Base-by-base conservation (phyloP, 208 protist species). In the Acanthamoeba culbertsoni region DNA sequence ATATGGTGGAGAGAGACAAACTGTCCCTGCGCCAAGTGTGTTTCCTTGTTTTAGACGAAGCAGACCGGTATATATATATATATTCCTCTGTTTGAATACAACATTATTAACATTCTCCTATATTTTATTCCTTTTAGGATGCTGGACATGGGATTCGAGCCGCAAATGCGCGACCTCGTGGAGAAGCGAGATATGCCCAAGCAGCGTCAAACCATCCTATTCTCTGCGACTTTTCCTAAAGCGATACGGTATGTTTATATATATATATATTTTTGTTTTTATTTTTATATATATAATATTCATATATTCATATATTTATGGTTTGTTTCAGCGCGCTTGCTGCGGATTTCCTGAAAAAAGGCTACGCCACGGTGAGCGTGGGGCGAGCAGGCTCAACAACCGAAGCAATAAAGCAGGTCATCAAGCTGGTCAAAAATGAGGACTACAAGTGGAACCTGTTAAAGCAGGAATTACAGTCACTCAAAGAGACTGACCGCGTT, bases 71-170 rank as follows among this genome's bases (percentile, higher is more conserved):
- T 8, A 8, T 55, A 8, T 55, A 23, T 68, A n/a, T n/a, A n/a
- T n/a, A n/a, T n/a, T n/a, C n/a, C n/a, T n/a, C n/a, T n/a, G n/a
- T n/a, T n/a, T n/a, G n/a, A n/a, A n/a, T n/a, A n/a, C n/a, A n/a
- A n/a, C n/a, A n/a, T n/a, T n/a, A n/a, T n/a, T n/a, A n/a, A n/a
- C n/a, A n/a, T n/a, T n/a, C n/a, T n/a, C n/a, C n/a, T n/a, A n/a
- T n/a, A n/a, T n/a, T n/a, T n/a, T n/a, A n/a, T n/a, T n/a, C n/a
- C n/a, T n/a, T n/a, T n/a, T 42, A 97, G 99, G 82, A 99, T 99
- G 98, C 97, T 99, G 7, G 99, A 99, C 92, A 99, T 99, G 96
- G 99, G 99, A 86, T 99, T 99, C 93, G 98, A 99, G 95, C 98
- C 98, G 55, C 98, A 99, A 95, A 98, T 99, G 71, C 95, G 98